These are phyloP conservation scores for Ramalina peruviana DNA, from an alignment of 495 filamentous ascomycete genomes.

Conservation along the genomic window DNA sequence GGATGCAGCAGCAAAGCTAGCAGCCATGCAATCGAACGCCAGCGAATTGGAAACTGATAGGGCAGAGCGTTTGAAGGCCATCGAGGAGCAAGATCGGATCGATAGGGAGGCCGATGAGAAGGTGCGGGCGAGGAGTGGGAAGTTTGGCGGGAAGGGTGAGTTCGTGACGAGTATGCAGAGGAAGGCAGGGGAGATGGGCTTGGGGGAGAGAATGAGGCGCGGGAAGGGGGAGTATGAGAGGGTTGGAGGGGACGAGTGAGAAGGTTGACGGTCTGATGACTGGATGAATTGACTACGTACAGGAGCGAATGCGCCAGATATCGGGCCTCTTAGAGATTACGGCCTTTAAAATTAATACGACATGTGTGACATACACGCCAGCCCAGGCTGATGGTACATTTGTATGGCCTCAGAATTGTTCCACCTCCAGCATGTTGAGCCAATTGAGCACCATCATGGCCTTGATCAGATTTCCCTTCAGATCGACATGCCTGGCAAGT, in stretches of 20 bases:
- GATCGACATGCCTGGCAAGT: slow-evolving; percentile 29
- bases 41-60: slow-evolving; percentile 61
- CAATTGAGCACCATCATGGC: slow-evolving; percentile 45
- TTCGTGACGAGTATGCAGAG: slow-evolving; percentile 47
- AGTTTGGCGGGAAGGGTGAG: slow-evolving; percentile 46
- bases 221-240: slow-evolving; percentile 33
- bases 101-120: slow-evolving; percentile 50
- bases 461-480: slow-evolving; percentile 38
- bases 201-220: slow-evolving; percentile 42
- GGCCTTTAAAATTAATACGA: no score
- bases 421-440: slow-evolving; percentile 24
- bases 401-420: slow-evolving; percentile 6
- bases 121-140: slow-evolving; percentile 39
- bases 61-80: slow-evolving; percentile 50
- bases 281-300: no score
- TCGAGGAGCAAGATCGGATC: slow-evolving; percentile 49
- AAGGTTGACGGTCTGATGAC: no score
- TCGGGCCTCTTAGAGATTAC: no score
- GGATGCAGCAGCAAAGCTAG: slow-evolving; percentile 47
- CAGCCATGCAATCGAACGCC: slow-evolving; percentile 82
- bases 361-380: no score
- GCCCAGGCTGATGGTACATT: neutral
- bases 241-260: slow-evolving; percentile 8
- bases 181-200: slow-evolving; percentile 41
- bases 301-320: no score